Evolutionary conservation across 345 rosid genomes (phyloP), one percentile per base, ranked within the genome.

Genomic region (Corymbia maculata): DNA sequence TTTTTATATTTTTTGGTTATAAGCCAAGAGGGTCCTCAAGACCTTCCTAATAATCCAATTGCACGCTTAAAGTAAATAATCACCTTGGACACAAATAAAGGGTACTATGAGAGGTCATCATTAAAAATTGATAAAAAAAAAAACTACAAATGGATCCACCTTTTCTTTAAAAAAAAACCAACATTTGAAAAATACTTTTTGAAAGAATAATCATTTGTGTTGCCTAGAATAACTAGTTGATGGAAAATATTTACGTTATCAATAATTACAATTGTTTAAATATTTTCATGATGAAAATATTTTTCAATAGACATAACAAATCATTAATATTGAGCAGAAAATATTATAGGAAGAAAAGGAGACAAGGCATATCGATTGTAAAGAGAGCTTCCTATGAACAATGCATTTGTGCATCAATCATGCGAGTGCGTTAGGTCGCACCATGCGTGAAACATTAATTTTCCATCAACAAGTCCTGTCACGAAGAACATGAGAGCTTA

Each of bases 401-500:
- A 8, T 68, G 79, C 36, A 17, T 30, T 26, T 61, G 68, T 12
- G 68, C 82, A 36, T 21, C 82, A 36, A 70, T 70, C 82, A 36
- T 70, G 82, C 82, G 36, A 36, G 24, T 42, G 70, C 8, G 86
- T 85, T 82, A 21, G 88, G 80, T 66, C 66, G 47, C 44, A 75
- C 79, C 68, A 66, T 45, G 30, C 32, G 42, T 22, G 61, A 36
- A 64, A 59, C 50, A 45, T 86, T 87, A 87, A 88, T 44, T 88
- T 36, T 88, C 90, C 88, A 89, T 85, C 87, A 85, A 52, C 36
- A 85, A 24, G 89, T 88, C 50, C 89, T 88, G 93, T 90, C 94
- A 92, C 94, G 85, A 85, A 89, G 96, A 94, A 95, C 96, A 93
- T 92, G 97, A 93, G 95, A 93, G 90, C 92, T 94, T 94, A 94